Percentiles rank a stretch among this genome's conserved stretches.
Evolutionary conservation across 2,329 filamentous ascomycete genomes (phyloP).

Genomic region (Neurospora sp.): DNA sequence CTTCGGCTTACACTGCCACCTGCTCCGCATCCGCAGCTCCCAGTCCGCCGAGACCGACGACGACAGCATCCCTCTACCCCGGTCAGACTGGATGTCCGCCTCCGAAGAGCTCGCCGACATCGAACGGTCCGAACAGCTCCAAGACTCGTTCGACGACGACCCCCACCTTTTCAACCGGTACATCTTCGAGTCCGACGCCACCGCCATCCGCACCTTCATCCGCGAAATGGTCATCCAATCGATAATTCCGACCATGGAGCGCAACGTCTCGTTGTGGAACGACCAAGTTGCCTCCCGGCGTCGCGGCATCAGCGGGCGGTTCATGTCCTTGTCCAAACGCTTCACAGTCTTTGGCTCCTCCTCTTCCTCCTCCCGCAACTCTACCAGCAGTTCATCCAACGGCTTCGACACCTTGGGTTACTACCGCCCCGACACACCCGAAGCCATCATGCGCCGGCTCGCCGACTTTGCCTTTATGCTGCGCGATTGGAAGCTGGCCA

Average conservation of each 20-base stretch:
- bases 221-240: conserved; percentile 94
- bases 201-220: conserved; percentile 78
- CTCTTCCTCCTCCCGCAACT: conserved; percentile 41
- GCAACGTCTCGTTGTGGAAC: conserved; percentile 85
- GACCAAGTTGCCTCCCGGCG: conserved; percentile 89
- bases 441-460: conserved; percentile 85
- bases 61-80: conserved; percentile 72
- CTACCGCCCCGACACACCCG: conserved; percentile 73
- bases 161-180: conserved; percentile 42
- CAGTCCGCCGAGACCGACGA: conserved; percentile 85
- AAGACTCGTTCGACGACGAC: conserved; percentile 61
- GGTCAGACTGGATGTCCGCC: conserved; percentile 82
- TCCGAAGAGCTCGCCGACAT: conserved; percentile 74
- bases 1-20: conserved; percentile 88
- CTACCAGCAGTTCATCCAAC: conserved; percentile 47
- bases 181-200: conserved; percentile 86
- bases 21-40: conserved; percentile 73
- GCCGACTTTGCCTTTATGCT: conserved; percentile 97
- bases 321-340: conserved; percentile 86
- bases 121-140: conserved; percentile 48
- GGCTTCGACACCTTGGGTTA: conserved; percentile 78
- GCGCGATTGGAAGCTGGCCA: conserved; percentile 85
- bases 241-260: conserved; percentile 92
- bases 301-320: conserved; percentile 80
- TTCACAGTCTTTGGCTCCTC: conserved; percentile 67